Percentiles rank a stretch among this genome's conserved stretches.
Evolutionary conservation across 331 rosid genomes (phyloP).

Genomic region (Pyrus hybrid): DNA sequence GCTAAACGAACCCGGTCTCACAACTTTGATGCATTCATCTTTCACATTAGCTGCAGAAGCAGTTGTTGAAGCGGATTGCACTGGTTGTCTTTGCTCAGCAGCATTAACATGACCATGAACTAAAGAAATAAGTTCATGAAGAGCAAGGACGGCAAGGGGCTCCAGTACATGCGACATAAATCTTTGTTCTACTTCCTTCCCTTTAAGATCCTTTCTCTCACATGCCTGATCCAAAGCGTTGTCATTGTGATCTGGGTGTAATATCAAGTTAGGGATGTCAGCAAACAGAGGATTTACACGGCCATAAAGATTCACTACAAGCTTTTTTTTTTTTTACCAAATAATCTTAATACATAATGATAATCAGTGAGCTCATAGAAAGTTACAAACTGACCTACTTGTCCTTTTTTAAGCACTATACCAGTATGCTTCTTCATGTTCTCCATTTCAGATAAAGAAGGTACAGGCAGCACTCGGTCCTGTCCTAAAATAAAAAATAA

Average conservation of each 20-base stretch:
- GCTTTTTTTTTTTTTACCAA: neutral
- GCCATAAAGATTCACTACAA: neutral
- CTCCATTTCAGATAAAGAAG: slow-evolving; percentile 27
- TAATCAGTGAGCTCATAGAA: slow-evolving; percentile 11
- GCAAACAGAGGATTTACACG: neutral
- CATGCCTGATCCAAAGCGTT: slow-evolving; percentile 24
- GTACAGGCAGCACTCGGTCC: slow-evolving; percentile 49
- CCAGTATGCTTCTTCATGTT: slow-evolving; percentile 14
- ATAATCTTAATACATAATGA: neutral
- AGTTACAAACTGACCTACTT: slow-evolving; percentile 53
- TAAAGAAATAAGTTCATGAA: slow-evolving; percentile 72
- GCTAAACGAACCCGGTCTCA: slow-evolving; percentile 16
- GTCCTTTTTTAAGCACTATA: slow-evolving; percentile 26
- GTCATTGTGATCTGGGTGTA: slow-evolving; percentile 36
- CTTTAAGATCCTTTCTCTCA: slow-evolving; percentile 38
- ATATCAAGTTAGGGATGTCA: slow-evolving; percentile 27
- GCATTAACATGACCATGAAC: slow-evolving; percentile 54
- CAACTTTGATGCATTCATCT: slow-evolving; percentile 27
- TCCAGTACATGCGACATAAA: slow-evolving; percentile 40
- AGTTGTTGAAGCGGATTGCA: slow-evolving; percentile 35
- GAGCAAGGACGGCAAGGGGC: slow-evolving; percentile 55
- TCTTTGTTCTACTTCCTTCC: slow-evolving; percentile 29
- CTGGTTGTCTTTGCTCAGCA: slow-evolving; percentile 29
- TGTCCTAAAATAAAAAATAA: slow-evolving; percentile 36
- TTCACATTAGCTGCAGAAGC: slow-evolving; percentile 31